Evolutionary conservation across 176 grass and related monocot species (phyloP).

Genomic region (Urochloa ruziziensis): DNA sequence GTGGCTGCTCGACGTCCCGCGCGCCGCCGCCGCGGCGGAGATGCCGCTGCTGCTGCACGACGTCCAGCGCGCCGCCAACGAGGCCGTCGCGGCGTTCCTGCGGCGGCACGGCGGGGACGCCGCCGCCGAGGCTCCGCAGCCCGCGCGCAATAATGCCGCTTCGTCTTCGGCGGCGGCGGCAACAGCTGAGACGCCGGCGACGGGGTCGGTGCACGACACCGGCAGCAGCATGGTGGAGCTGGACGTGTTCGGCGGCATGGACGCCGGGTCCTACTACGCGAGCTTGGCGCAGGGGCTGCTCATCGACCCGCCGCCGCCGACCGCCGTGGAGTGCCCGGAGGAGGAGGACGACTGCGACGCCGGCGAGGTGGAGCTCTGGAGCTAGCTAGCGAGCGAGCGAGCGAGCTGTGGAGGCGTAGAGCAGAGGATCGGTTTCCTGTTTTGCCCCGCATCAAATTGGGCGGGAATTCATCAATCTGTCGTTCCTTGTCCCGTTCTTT

Average conservation of each 20-base stretch:
- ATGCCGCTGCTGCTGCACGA: not conserved
- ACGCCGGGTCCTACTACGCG: slow-evolving; percentile 39
- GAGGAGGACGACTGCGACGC: slow-evolving; percentile 36
- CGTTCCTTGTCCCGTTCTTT: not conserved
- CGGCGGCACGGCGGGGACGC: not conserved
- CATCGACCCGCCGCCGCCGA: slow-evolving; percentile 41
- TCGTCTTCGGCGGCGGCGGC: not conserved
- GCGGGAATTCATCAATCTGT: not conserved
- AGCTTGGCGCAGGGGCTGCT: slow-evolving; percentile 62
- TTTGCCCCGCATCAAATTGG: not conserved
- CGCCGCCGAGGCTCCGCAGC: not conserved
- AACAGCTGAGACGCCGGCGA: not conserved
- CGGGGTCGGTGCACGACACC: not conserved
- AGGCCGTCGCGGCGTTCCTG: slow-evolving; percentile 41
- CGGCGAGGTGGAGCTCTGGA: slow-evolving; percentile 43
- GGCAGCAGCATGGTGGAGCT: not conserved
- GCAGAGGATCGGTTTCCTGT: not conserved
- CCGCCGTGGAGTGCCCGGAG: not conserved
- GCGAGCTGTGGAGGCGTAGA: not conserved
- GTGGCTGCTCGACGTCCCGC: slow-evolving; percentile 29
- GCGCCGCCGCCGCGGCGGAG: not conserved
- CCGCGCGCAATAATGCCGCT: not conserved
- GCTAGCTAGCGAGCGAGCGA: not conserved
- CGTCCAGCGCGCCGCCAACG: slow-evolving; percentile 41
- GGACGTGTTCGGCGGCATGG: slow-evolving; percentile 36